Percentiles rank a stretch among this genome's conserved stretches.
phyloP scores from a whole-genome alignment of 2,329 filamentous ascomycete genomes.

The Cladosporium sp. region DNA sequence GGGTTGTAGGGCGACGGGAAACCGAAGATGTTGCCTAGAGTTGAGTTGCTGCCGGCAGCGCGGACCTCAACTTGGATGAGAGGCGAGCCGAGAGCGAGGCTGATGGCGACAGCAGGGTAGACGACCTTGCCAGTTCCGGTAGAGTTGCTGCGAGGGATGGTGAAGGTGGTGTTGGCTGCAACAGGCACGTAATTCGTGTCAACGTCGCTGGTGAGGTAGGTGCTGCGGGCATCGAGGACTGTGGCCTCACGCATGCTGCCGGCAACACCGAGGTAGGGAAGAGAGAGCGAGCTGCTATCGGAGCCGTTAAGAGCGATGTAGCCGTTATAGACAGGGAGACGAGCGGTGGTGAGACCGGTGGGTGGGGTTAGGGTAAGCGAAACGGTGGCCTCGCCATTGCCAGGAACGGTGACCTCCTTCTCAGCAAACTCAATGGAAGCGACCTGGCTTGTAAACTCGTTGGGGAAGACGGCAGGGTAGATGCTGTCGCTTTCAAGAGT shows the following conservation, averaged over 20 bases:
- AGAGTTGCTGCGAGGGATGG: constrained; percentile 28
- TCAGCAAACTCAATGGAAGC: constrained; percentile 30
- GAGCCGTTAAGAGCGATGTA: constrained; percentile 34
- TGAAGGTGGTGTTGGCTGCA: constrained; percentile 27
- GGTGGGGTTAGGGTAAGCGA: constrained; percentile 29
- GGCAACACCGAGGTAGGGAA: constrained; percentile 40
- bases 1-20: constrained; percentile 28
- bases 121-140: constrained; percentile 26
- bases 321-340: constrained; percentile 39
- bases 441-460: constrained; percentile 26
- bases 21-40: constrained; percentile 26
- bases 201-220: constrained; percentile 28
- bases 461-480: constrained; percentile 27
- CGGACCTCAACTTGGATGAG: constrained; percentile 24
- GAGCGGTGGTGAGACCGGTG: constrained; percentile 28
- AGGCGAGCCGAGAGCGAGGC: constrained; percentile 27
- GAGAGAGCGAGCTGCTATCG: constrained; percentile 32
- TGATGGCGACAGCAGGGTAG: constrained; percentile 31
- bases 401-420: constrained; percentile 24
- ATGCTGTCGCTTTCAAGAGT: constrained; percentile 41
- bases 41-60: constrained; percentile 17
- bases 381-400: constrained; percentile 29
- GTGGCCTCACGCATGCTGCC: constrained; percentile 29
- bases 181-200: constrained; percentile 24
- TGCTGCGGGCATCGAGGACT: constrained; percentile 31